Evolutionary conservation across 495 filamentous ascomycete genomes (phyloP).

Genomic region (Massariosphaeria phaeospora): DNA sequence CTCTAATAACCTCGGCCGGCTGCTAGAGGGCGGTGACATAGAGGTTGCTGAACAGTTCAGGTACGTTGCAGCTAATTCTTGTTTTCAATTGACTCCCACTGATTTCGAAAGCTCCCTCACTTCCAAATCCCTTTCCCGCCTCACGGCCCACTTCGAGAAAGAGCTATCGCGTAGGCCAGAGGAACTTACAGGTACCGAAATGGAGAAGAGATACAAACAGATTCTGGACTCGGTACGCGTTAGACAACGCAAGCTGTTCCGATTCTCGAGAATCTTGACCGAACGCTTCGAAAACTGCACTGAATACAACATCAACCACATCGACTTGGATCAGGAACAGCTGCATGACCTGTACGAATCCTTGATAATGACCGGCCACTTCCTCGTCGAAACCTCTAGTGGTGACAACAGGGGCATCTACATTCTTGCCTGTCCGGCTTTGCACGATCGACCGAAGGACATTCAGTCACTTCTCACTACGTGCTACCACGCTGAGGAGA

Average conservation of each 20-base stretch:
- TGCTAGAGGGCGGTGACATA: slow-evolving; percentile 85
- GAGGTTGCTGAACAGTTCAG: slow-evolving; percentile 99
- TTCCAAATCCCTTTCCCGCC: slow-evolving; percentile 77
- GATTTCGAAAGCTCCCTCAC: slow-evolving; percentile 64
- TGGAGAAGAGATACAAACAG: slow-evolving; percentile 95
- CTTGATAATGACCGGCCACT: slow-evolving; percentile 79
- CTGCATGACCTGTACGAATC: slow-evolving; percentile 72
- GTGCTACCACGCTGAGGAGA: slow-evolving; percentile 73
- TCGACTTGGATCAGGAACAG: slow-evolving; percentile 47
- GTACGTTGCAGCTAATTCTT: slow-evolving; percentile 39
- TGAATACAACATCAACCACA: slow-evolving; percentile 78
- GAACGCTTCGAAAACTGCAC: slow-evolving; percentile 94
- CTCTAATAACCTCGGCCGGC: slow-evolving; percentile 82
- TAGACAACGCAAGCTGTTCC: slow-evolving; percentile 79
- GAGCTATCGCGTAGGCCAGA: slow-evolving; percentile 79
- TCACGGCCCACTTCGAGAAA: slow-evolving; percentile 85
- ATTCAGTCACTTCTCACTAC: slow-evolving; percentile 82
- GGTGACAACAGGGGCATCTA: slow-evolving; percentile 67
- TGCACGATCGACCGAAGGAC: slow-evolving; percentile 68
- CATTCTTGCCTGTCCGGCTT: slow-evolving; percentile 75
- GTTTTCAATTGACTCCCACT: slow-evolving; percentile 29
- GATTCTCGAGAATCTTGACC: slow-evolving; percentile 80
- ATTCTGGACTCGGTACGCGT: slow-evolving; percentile 92
- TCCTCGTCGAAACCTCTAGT: slow-evolving; percentile 64
- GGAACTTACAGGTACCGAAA: slow-evolving; percentile 70